phyloP scores from a whole-genome alignment of 495 filamentous ascomycete species.

The Daldinia vernicosa region DNA sequence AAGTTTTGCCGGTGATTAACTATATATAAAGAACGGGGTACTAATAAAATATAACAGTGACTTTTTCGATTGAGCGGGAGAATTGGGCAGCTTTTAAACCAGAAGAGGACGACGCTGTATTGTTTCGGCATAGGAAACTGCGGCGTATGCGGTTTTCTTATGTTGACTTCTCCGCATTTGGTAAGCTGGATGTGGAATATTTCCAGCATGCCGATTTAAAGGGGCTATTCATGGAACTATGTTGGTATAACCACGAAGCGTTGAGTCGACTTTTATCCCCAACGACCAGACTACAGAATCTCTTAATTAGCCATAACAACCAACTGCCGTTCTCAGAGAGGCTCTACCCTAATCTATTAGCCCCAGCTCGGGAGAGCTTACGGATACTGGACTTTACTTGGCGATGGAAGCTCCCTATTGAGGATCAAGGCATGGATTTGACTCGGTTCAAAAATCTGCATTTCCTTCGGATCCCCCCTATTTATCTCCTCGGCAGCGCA shows the following conservation, averaged over 20 bases:
- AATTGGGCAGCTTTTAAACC: conserved; percentile 9
- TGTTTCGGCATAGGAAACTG: conserved; percentile 35
- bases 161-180: conserved; percentile 35
- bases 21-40: not conserved
- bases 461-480: conserved; percentile 32
- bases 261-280: conserved; percentile 17
- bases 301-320: conserved; percentile 26
- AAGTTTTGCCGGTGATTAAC: not conserved
- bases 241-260: conserved; percentile 28
- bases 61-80: conserved; percentile 28
- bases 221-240: conserved; percentile 24
- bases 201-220: conserved; percentile 26
- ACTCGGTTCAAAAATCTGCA: conserved; percentile 33
- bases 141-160: conserved; percentile 27
- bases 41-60: conserved; percentile 22
- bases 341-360: conserved; percentile 25
- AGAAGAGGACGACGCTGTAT: conserved; percentile 27
- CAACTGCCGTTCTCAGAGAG: conserved; percentile 33
- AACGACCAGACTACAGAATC: conserved; percentile 13
- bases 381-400: conserved; percentile 34
- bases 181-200: conserved; percentile 17
- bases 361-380: conserved; percentile 25
- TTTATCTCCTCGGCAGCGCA: conserved; percentile 29
- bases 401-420: conserved; percentile 35
- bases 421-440: conserved; percentile 35